Conservation (phyloP, 495 filamentous ascomycete genomes). For the Penicillium bialowiezense region DNA sequence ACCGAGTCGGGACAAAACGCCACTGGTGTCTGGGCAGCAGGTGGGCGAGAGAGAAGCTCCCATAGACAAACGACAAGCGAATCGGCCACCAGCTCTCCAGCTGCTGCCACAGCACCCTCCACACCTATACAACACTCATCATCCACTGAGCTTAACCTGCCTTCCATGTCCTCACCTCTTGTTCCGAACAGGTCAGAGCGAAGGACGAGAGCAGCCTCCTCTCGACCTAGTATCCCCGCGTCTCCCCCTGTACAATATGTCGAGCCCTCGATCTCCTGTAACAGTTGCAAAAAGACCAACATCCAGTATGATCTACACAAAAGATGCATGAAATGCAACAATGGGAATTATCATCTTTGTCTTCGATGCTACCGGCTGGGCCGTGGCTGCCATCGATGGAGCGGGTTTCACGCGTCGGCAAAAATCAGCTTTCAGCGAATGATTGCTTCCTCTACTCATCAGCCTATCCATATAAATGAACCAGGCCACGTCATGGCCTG, state of each 20-base stretch:
- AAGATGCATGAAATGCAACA: constrained; percentile 65
- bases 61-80: constrained; percentile 17
- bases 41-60: constrained; percentile 25
- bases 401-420: constrained; percentile 68
- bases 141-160: constrained; percentile 3
- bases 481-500: constrained; percentile 65
- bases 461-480: constrained; percentile 37
- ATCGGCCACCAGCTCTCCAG: constrained; percentile 22
- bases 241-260: constrained; percentile 47
- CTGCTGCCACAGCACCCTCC: constrained; percentile 9
- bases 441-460: constrained; percentile 39
- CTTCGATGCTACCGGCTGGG: constrained; percentile 69
- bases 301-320: constrained; percentile 84
- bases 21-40: constrained; percentile 31
- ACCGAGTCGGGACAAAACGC: constrained; percentile 37
- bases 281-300: constrained; percentile 58
- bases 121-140: constrained; percentile 6
- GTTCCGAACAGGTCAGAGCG: constrained; percentile 25
- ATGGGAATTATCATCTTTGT: constrained; percentile 75
- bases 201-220: constrained; percentile 33
- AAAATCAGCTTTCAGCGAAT: constrained; percentile 52
- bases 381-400: constrained; percentile 77
- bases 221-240: constrained; percentile 28
- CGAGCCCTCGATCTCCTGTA: constrained; percentile 73
- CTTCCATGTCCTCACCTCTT: constrained; percentile 15